Base-by-base conservation (phyloP, 768 basidiomycete species). In the Trametes cubensis region DNA sequence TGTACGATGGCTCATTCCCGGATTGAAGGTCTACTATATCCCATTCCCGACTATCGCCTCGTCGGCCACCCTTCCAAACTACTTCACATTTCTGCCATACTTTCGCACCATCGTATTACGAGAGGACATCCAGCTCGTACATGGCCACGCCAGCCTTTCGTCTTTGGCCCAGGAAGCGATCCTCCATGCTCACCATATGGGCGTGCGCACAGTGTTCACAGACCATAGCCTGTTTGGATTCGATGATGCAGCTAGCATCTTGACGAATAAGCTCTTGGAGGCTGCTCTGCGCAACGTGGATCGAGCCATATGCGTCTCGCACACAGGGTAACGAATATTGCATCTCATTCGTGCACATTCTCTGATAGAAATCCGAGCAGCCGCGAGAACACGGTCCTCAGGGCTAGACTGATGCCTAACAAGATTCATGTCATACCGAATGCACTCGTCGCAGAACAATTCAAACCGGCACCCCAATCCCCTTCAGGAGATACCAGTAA, bases 191-290 rank as follows among this genome's bases (percentile, higher is more conserved):
- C 90, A 94, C 66, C 78, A 93, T 20, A 82, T 98, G 77, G 89
- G 91, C 13, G 81, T 98, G 14, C 86, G 90, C 42, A 94, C 94
- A 0, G 91, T 98, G 11, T 96, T 98, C 73, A 98, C 97, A 0
- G 97, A 99, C 74, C 96, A 99, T 69, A 94, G 92, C 69, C 75
- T 99, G 26, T 98, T 98, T 67, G 96, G 95, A 1, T 95, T 99
- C 70, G 95, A 93, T 34, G 95, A 98, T 70, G 95, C 97, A 17
- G 95, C 95, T 1, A 95, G 95, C 67, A 96, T 99, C 42, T 79
- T 98, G 65, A 98, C 97, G 6, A 99, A 99, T 78, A 99, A 99
- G 73, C 83, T 99, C 38, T 79, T 98, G 42, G 90, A 85, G 13
- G 94, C 85, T 4, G 88, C 91, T 2, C 77, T 99, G 70, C 84